A percentile compares a stretch with the other conserved stretches of the same genome.
Conservation (phyloP, 163 green algal genomes). For the Chlorella variabilis region DNA sequence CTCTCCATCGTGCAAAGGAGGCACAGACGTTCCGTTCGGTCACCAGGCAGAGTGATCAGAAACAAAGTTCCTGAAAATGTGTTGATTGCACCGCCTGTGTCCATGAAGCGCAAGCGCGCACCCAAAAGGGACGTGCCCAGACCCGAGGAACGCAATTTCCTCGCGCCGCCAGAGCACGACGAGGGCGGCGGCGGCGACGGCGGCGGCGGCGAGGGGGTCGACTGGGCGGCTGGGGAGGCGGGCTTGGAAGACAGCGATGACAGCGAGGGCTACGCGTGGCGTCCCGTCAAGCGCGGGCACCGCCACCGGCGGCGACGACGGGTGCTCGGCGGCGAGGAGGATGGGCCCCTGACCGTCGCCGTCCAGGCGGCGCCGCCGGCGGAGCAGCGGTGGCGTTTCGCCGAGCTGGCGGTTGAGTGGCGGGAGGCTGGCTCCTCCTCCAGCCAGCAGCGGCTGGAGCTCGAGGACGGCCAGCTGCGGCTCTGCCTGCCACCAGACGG, state of each 20-base stretch:
- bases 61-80: no score
- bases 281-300: neutral
- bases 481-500: neutral
- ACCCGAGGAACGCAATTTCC: no score
- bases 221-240: neutral
- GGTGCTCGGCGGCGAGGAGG: neutral
- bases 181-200: no score
- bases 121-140: no score
- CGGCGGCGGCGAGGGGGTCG: neutral
- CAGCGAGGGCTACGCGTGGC: neutral
- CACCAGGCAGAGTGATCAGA: no score
- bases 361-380: neutral
- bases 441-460: neutral
- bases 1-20: no score
- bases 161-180: no score
- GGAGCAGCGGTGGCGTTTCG: constrained; percentile 7
- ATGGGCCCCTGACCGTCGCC: neutral
- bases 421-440: neutral
- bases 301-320: neutral
- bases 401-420: neutral
- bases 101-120: no score
- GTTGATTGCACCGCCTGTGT: no score
- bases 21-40: no score
- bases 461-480: constrained; percentile 9
- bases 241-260: neutral